Conservation (phyloP, 2,329 filamentous ascomycete species). For the Scortechinia acanthostroma region DNA sequence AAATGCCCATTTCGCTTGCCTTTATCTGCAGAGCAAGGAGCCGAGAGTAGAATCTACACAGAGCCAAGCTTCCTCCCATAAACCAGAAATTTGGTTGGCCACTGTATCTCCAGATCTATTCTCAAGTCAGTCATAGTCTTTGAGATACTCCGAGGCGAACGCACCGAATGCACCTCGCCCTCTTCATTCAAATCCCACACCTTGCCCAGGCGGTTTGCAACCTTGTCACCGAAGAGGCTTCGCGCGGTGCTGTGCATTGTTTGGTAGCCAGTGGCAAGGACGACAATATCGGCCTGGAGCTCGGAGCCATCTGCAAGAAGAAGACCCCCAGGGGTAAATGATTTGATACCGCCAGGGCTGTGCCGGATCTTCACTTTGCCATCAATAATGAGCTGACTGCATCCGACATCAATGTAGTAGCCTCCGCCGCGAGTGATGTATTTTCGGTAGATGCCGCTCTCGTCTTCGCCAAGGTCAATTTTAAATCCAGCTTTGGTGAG, state of each 20-base stretch:
- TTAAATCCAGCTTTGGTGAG: not conserved
- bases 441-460: conserved; percentile 23
- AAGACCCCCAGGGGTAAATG: conserved; percentile 18
- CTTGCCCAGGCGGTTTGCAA: conserved; percentile 31
- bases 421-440: conserved; percentile 37
- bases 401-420: conserved; percentile 40
- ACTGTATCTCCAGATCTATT: not conserved
- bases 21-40: not conserved
- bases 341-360: conserved; percentile 27
- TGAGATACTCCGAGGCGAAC: not conserved
- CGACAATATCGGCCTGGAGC: conserved; percentile 34
- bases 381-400: conserved; percentile 33
- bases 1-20: too few relatives aligned
- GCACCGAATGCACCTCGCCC: not conserved
- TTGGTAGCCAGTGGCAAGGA: conserved; percentile 34
- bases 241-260: conserved; percentile 35
- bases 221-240: conserved; percentile 31
- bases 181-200: conserved; percentile 1
- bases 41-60: not conserved
- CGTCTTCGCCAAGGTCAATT: not conserved
- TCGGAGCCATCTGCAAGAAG: conserved; percentile 26
- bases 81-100: not conserved
- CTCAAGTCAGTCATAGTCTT: not conserved
- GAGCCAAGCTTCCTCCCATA: not conserved
- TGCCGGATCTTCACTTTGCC: conserved; percentile 36